Percentiles rank a stretch among this genome's conserved stretches.
Conservation (phyloP, 495 filamentous ascomycete species). For the Friedmanniomyces simplex region DNA sequence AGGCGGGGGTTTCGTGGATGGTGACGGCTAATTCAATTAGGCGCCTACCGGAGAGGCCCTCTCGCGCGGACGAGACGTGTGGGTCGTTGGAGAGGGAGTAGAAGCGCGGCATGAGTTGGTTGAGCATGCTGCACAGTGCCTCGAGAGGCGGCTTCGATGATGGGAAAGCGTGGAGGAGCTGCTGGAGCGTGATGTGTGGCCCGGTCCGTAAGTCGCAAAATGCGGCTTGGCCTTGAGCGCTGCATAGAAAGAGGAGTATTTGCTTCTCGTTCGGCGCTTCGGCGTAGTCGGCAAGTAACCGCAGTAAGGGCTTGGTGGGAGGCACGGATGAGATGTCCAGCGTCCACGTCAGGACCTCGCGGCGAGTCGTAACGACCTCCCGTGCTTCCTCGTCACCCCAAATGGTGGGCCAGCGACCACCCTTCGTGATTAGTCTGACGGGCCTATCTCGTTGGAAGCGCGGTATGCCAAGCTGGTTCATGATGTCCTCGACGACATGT, state of each 20-base stretch:
- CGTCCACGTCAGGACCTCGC: conserved; percentile 91
- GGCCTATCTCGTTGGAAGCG: conserved; percentile 70
- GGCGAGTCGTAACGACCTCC: conserved; percentile 73
- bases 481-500: conserved; percentile 66
- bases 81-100: conserved; percentile 97
- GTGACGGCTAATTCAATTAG: conserved; percentile 91
- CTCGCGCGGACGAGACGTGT: conserved; percentile 60
- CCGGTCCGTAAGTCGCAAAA: conserved; percentile 94
- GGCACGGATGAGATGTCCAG: conserved; percentile 85
- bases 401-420: conserved; percentile 90
- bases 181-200: conserved; percentile 69
- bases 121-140: conserved; percentile 66
- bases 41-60: conserved; percentile 63
- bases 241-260: conserved; percentile 72
- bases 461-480: conserved; percentile 70
- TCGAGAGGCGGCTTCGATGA: conserved; percentile 78
- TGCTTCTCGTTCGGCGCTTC: conserved; percentile 72
- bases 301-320: conserved; percentile 78
- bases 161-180: conserved; percentile 86
- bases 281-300: conserved; percentile 77
- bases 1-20: conserved; percentile 77
- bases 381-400: conserved; percentile 89
- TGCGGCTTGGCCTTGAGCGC: conserved; percentile 81
- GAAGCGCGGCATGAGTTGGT: conserved; percentile 88
- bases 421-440: conserved; percentile 61